phyloP scores from a whole-genome alignment of 352 stramenopile species.

The Poterioochromonas sp. region DNA sequence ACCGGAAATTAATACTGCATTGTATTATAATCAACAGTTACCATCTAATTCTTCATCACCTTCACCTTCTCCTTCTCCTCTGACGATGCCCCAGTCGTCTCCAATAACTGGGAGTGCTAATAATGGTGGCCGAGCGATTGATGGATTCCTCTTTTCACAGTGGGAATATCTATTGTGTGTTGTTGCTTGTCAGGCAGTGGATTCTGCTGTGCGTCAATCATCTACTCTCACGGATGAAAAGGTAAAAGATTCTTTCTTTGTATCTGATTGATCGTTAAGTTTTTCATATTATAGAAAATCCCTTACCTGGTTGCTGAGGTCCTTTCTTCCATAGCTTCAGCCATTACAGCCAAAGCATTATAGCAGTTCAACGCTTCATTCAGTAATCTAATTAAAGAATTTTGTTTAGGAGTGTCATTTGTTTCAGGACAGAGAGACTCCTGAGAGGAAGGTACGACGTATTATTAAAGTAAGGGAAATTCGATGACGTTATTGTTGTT shows the following conservation, averaged over 20 bases:
- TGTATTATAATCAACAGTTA: background rate
- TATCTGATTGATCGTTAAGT: background rate
- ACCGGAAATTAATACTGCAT: background rate
- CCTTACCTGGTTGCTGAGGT: background rate
- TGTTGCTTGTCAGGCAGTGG: slow-evolving; percentile 14
- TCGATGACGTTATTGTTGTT: too few relatives aligned
- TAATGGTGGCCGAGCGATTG: background rate
- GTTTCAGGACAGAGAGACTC: too few relatives aligned
- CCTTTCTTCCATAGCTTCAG: background rate
- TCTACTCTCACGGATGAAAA: background rate
- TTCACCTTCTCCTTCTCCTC: background rate
- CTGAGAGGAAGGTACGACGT: too few relatives aligned
- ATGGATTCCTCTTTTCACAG: background rate
- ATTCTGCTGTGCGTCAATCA: background rate
- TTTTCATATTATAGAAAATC: slow-evolving; percentile 5
- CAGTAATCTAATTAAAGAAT: too few relatives aligned
- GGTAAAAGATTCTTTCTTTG: background rate
- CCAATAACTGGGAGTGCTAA: background rate
- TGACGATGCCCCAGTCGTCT: too few relatives aligned
- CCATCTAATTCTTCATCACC: background rate
- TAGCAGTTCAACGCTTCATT: too few relatives aligned
- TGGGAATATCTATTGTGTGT: slow-evolving; percentile 29
- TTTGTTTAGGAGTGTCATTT: too few relatives aligned
- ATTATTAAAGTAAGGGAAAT: too few relatives aligned
- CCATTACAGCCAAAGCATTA: too few relatives aligned